Conservation (phyloP, 2,329 filamentous ascomycete species). For the Dothideomycetes sp. region DNA sequence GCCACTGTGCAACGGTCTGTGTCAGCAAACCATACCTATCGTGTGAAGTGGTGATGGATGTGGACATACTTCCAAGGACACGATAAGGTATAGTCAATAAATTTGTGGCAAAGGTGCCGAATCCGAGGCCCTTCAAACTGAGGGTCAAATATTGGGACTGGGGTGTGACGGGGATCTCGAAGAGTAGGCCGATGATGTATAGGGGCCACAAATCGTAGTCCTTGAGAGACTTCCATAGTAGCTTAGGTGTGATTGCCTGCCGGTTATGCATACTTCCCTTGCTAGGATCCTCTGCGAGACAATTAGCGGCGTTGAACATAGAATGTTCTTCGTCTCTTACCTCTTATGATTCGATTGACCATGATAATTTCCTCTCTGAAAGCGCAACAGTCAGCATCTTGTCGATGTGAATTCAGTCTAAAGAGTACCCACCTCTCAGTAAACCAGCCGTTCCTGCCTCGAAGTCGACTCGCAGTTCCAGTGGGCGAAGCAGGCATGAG, state of each 20-base stretch:
- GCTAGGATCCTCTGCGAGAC: slow-evolving; percentile 45
- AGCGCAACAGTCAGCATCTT: neutral
- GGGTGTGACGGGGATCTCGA: slow-evolving; percentile 44
- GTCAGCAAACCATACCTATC: neutral
- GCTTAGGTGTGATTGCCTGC: slow-evolving; percentile 39
- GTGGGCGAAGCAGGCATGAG: slow-evolving; percentile 17
- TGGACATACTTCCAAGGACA: slow-evolving; percentile 25
- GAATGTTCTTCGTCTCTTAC: slow-evolving; percentile 45
- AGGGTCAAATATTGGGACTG: slow-evolving; percentile 47
- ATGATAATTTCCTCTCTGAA: neutral
- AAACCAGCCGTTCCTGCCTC: slow-evolving; percentile 49
- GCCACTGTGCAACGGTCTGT: too few species aligned
- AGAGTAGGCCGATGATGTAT: slow-evolving; percentile 44
- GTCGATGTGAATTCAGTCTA: neutral
- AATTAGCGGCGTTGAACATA: slow-evolving; percentile 38
- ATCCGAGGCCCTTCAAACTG: slow-evolving; percentile 45
- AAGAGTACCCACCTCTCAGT: slow-evolving; percentile 23
- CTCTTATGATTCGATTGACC: neutral
- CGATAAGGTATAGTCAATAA: slow-evolving; percentile 47
- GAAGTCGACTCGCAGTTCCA: slow-evolving; percentile 18
- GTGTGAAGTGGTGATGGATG: slow-evolving; percentile 16
- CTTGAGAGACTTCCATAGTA: slow-evolving; percentile 40
- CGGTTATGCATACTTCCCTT: slow-evolving; percentile 50
- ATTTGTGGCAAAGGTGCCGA: slow-evolving; percentile 51
- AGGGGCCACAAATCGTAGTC: slow-evolving; percentile 47